phyloP scores from a whole-genome alignment of 306 rosid species.

The Hippophae tibetana region DNA sequence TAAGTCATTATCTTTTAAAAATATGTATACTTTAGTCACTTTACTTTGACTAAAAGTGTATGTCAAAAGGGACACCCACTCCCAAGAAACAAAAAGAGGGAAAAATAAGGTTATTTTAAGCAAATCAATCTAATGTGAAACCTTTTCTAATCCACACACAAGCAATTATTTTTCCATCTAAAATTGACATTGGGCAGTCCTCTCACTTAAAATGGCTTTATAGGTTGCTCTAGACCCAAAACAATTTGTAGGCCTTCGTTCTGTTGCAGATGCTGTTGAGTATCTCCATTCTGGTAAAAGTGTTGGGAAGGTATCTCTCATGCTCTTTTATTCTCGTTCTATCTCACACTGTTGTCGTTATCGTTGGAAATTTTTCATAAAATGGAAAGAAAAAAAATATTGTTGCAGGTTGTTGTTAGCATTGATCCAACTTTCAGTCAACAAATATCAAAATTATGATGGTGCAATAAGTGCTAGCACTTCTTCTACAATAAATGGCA shows the following conservation, averaged over 20 bases:
- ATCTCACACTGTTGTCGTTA: not conserved
- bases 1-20: too few species aligned
- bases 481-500: too few species aligned
- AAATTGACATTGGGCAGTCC: too few species aligned
- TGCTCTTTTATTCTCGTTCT: not conserved
- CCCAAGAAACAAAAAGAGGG: too few species aligned
- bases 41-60: too few species aligned
- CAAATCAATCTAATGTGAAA: too few species aligned
- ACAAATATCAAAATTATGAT: constrained; percentile 52
- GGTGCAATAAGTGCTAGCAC: too few species aligned
- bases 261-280: constrained; percentile 86
- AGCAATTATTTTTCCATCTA: too few species aligned
- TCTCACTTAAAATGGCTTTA: constrained; percentile 1
- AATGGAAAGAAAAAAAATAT: not conserved
- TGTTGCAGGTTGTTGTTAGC: constrained; percentile 72
- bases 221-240: constrained; percentile 75
- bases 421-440: constrained; percentile 56
- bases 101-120: too few species aligned
- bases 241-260: constrained; percentile 57
- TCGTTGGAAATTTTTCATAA: not conserved
- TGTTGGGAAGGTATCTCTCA: constrained; percentile 74
- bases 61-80: too few species aligned
- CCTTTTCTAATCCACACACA: too few species aligned
- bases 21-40: too few species aligned
- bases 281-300: constrained; percentile 94